A percentile compares a stretch with the other conserved stretches of the same genome.
These are phyloP conservation scores for Debaryomyces udenii DNA, from an alignment of 1,139 yeast genomes.

Conservation along the genomic window DNA sequence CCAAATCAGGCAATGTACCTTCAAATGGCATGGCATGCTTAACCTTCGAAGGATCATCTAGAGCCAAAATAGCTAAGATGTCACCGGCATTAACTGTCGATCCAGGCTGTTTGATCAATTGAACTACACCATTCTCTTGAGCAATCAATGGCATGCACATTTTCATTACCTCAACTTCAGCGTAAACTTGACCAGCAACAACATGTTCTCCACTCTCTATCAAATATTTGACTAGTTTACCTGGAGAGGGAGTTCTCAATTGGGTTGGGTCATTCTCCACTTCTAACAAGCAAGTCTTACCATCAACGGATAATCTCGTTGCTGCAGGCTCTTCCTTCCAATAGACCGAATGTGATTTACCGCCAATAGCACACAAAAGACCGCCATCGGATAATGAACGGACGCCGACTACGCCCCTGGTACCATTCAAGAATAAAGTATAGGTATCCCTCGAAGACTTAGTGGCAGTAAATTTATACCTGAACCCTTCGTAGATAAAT, in stretches of 20 bases:
- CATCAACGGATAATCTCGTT: constrained; percentile 92
- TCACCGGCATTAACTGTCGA: constrained; percentile 96
- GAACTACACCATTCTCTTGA: constrained; percentile 90
- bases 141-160: constrained; percentile 95
- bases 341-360: constrained; percentile 91
- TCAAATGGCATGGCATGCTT: constrained; percentile 95
- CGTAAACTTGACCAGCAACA: constrained; percentile 88
- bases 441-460: constrained; percentile 84
- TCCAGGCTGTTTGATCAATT: constrained; percentile 97
- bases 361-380: constrained; percentile 80
- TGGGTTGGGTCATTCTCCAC: constrained; percentile 98
- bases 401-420: constrained; percentile 85
- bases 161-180: constrained; percentile 99
- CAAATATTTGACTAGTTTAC: constrained; percentile 89
- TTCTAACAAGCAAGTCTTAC: constrained; percentile 91
- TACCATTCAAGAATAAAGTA: constrained; percentile 90
- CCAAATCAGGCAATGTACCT: constrained; percentile 89
- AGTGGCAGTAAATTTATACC: constrained; percentile 94
- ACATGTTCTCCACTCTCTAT: constrained; percentile 97
- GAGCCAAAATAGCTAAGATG: constrained; percentile 87
- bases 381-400: constrained; percentile 94
- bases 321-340: constrained; percentile 98
- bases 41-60: constrained; percentile 96
- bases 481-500: constrained; percentile 90
- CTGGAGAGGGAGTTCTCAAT: constrained; percentile 97